Percentiles rank a stretch among this genome's conserved stretches.
phyloP scores from a whole-genome alignment of 306 rosid genomes.

The Luffa aegyptiaca region DNA sequence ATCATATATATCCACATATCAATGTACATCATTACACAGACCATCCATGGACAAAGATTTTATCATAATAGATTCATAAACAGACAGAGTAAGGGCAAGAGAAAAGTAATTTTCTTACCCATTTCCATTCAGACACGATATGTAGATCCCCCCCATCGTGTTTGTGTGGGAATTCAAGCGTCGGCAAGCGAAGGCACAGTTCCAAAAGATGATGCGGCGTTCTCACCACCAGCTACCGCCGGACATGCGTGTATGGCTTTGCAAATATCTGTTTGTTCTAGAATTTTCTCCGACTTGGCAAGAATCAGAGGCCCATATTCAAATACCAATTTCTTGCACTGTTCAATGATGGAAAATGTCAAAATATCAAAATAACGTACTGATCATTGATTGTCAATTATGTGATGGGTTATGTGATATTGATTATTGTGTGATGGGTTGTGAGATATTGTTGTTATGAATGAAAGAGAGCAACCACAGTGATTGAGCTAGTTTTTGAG shows the following conservation, averaged over 20 bases:
- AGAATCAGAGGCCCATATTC: slow-evolving; percentile 59
- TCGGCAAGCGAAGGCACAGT: slow-evolving; percentile 1
- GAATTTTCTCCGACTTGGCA: slow-evolving; percentile 59
- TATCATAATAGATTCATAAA: neutral
- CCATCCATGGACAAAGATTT: neutral
- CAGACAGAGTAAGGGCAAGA: neutral
- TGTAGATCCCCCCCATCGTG: neutral
- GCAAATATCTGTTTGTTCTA: slow-evolving; percentile 65
- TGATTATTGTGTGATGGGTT: neutral
- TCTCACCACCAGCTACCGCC: neutral
- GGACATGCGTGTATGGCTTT: slow-evolving; percentile 56
- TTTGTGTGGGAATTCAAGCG: neutral
- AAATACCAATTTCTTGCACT: slow-evolving; percentile 79
- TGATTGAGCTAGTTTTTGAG: neutral
- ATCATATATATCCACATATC: neutral
- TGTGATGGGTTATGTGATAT: neutral
- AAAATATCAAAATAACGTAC: neutral
- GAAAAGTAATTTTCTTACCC: neutral
- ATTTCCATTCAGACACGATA: neutral
- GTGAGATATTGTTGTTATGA: neutral
- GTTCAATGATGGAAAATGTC: slow-evolving; percentile 18
- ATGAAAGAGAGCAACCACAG: neutral
- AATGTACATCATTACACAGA: neutral
- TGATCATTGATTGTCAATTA: neutral
- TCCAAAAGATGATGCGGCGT: slow-evolving; percentile 2